Evolutionary conservation across 2,329 filamentous ascomycete species (phyloP), one percentile per base, ranked within the genome.

Genomic region (Calonectria pauciramosa): DNA sequence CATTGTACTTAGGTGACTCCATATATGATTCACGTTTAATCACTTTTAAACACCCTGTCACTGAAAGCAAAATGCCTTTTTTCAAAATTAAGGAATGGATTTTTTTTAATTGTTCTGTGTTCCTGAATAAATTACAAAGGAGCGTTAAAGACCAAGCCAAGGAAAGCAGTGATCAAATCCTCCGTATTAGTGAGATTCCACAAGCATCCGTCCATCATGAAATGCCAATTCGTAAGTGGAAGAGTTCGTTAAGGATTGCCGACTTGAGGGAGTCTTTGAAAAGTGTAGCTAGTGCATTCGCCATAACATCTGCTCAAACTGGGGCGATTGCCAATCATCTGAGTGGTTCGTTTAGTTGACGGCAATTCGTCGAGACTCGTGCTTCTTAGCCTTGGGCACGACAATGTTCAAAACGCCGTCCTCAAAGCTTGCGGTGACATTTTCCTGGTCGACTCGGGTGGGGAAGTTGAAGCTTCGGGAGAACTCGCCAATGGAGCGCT

Each of bases 381-480:
- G 87, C 88, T 90, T 91, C 86, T 89, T 90, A 30, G 90, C 89
- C 88, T 94, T 95, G 66, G 93, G 93, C 23, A 95, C 90, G 32
- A 87, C 81, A 73, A 95, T 88, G 78, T 84, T 90, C 77, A 95
- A 86, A 76, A 94, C 88, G 34, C 93, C 93, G 75, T 94, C 90
- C 84, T 91, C 90, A 79, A 95, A 90, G 69, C 82, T 88, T 65
- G 93, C 93, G 56, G 84, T 87, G 70, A 95, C 93, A 4, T 81
- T 85, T 20, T 92, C 90, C 80, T 91, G 89, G 81, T 94, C 91
- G 75, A 95, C 89, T 34, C 89, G 90, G 68, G 85, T 85, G 0
- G 93, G 92, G 87, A 95, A 95, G 83, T 87, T 90, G 86, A 95
- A 95, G 73, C 88, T 91, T 76, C 93, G 90, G 64, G 90, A 88